A percentile compares a stretch with the other conserved stretches of the same genome.
Conservation (phyloP, 768 basidiomycete species). For the Termitomyces sp. region DNA sequence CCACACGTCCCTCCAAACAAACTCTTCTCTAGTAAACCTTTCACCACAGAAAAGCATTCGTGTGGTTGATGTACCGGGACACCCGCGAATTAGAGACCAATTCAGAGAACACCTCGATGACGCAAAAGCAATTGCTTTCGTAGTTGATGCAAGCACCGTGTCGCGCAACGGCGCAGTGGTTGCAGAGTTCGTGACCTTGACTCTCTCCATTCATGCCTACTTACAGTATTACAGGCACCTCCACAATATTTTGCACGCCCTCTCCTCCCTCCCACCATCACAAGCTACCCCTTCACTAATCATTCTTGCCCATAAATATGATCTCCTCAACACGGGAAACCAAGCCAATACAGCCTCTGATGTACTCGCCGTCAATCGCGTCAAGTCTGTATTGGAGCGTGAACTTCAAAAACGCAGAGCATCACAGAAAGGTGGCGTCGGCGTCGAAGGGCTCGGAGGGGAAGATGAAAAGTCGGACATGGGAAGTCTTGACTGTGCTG, state of each 20-base stretch:
- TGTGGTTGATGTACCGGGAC: conserved; percentile 80
- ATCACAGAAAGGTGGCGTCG: conserved; percentile 62
- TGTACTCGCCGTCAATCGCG: conserved; percentile 61
- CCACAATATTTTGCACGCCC: conserved; percentile 64
- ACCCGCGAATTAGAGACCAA: conserved; percentile 74
- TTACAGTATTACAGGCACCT: conserved; percentile 51
- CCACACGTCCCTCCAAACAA: conserved; percentile 77
- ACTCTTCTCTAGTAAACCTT: conserved; percentile 48
- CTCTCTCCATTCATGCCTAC: background rate
- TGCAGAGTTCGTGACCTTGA: conserved; percentile 63
- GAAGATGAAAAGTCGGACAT: conserved; percentile 64
- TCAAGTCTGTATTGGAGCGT: conserved; percentile 76
- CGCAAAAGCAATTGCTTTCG: conserved; percentile 69
- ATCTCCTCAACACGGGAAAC: conserved; percentile 55
- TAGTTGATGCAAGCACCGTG: conserved; percentile 76
- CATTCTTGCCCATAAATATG: conserved; percentile 75
- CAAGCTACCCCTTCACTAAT: conserved; percentile 55
- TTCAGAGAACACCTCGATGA: conserved; percentile 62
- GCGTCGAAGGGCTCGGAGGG: conserved; percentile 70
- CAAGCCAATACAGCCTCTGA: conserved; percentile 33
- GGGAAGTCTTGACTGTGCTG: conserved; percentile 72
- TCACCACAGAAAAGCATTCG: conserved; percentile 43
- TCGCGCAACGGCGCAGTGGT: conserved; percentile 73
- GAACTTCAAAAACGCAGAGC: conserved; percentile 77
- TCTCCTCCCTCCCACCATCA: conserved; percentile 73